A percentile compares a stretch with the other conserved stretches of the same genome.
phyloP scores from a whole-genome alignment of 2,329 filamentous ascomycete species.

The Pseudogymnoascus sp. region DNA sequence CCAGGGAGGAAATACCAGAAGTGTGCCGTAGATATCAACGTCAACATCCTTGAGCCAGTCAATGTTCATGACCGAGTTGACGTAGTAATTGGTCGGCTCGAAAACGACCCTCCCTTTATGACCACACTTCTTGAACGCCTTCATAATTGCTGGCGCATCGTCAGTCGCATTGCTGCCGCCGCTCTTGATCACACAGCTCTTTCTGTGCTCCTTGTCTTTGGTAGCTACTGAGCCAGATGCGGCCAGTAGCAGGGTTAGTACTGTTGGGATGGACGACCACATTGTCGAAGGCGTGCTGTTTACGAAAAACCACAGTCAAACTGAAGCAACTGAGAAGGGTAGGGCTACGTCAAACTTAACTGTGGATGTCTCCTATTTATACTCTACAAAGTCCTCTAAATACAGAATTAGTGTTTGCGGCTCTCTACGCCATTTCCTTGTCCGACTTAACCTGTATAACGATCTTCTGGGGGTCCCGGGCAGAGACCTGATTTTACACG shows the following conservation, averaged over 20 bases:
- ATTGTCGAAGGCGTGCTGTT: neutral
- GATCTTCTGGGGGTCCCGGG: neutral
- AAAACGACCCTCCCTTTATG: slow-evolving; percentile 34
- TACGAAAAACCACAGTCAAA: neutral
- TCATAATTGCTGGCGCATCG: slow-evolving; percentile 33
- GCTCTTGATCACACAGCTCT: slow-evolving; percentile 15
- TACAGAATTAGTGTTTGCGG: neutral
- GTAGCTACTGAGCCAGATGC: slow-evolving; percentile 6
- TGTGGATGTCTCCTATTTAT: neutral
- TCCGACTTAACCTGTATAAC: neutral
- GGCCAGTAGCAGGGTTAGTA: neutral
- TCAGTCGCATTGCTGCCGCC: slow-evolving; percentile 21
- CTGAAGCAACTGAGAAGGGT: neutral
- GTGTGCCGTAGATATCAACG: slow-evolving; percentile 28
- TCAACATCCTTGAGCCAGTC: slow-evolving; percentile 34
- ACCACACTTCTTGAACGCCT: slow-evolving; percentile 34
- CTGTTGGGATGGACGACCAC: neutral
- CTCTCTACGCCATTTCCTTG: neutral
- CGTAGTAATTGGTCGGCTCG: slow-evolving; percentile 34
- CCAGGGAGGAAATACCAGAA: neutral
- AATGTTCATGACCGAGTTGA: slow-evolving; percentile 38
- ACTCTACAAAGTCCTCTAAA: neutral
- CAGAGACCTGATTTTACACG: neutral
- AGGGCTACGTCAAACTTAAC: neutral
- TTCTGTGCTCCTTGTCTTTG: slow-evolving; percentile 23